A percentile compares a stretch with the other conserved stretches of the same genome.
phyloP scores from a whole-genome alignment of 305 asterid species.

The Solanum hybrid region DNA sequence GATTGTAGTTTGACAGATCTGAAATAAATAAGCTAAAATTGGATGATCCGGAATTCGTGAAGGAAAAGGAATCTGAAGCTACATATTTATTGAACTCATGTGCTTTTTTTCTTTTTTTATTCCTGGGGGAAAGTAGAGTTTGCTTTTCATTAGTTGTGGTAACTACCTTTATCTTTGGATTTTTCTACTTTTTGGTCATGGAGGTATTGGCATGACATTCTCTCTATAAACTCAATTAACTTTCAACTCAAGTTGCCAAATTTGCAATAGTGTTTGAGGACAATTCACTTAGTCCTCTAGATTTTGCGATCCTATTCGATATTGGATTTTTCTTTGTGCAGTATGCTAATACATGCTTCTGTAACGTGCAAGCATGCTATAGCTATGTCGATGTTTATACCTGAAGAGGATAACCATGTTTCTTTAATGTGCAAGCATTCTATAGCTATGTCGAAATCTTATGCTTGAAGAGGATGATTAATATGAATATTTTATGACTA shows the following conservation, averaged over 20 bases:
- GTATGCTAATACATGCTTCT: background rate
- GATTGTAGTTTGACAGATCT: background rate
- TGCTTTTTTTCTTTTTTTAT: background rate
- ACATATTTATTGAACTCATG: background rate
- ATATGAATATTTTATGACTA: background rate
- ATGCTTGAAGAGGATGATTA: background rate
- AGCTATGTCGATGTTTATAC: background rate
- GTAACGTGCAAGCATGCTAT: background rate
- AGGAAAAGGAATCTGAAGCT: background rate
- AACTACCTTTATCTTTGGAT: background rate
- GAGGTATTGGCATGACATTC: background rate
- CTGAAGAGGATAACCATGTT: background rate
- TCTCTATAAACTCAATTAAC: background rate
- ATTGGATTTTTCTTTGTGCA: background rate
- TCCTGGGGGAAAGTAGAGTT: background rate
- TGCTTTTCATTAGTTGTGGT: background rate
- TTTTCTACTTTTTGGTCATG: background rate
- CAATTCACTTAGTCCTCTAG: background rate
- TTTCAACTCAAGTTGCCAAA: background rate
- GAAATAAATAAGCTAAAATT: constrained; percentile 1
- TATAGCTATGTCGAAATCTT: background rate
- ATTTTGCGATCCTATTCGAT: background rate
- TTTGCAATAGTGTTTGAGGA: background rate
- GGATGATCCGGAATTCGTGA: background rate
- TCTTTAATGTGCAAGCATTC: background rate